A percentile compares a stretch with the other conserved stretches of the same genome.
These are phyloP conservation scores for Coemansia sp. DNA, from an alignment of 192 early-diverging fungal genomes.

Conservation along the genomic window DNA sequence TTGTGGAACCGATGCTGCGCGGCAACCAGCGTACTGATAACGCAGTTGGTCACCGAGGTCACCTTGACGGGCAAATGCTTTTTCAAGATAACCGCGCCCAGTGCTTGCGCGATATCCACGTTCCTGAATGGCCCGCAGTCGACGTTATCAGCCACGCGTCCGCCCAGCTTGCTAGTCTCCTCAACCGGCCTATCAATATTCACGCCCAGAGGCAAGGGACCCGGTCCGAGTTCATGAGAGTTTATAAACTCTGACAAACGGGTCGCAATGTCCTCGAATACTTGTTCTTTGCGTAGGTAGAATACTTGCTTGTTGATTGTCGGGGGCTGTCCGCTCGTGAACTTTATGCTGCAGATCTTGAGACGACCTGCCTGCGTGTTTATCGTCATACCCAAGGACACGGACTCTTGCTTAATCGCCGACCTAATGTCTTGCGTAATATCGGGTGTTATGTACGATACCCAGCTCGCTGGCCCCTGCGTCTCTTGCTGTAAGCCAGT, in stretches of 20 bases:
- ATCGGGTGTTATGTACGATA: slow-evolving; percentile 27
- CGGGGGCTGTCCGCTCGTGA: slow-evolving; percentile 12
- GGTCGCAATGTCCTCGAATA: slow-evolving; percentile 79
- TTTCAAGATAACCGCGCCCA: slow-evolving; percentile 72
- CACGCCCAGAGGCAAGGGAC: slow-evolving; percentile 65
- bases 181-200: slow-evolving; percentile 92
- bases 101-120: slow-evolving; percentile 73
- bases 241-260: slow-evolving; percentile 77
- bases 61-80: slow-evolving; percentile 77
- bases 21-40: slow-evolving; percentile 86
- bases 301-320: slow-evolving; percentile 51
- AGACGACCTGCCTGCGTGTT: slow-evolving; percentile 27
- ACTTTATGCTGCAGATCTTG: slow-evolving; percentile 42
- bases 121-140: slow-evolving; percentile 61
- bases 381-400: slow-evolving; percentile 34
- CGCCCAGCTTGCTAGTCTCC: slow-evolving; percentile 73
- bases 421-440: slow-evolving; percentile 25
- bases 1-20: slow-evolving; percentile 79
- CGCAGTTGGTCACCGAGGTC: slow-evolving; percentile 92
- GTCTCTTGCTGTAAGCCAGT: slow-evolving; percentile 16
- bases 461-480: slow-evolving; percentile 21
- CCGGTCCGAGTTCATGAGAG: slow-evolving; percentile 20
- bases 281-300: slow-evolving; percentile 14
- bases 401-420: background rate
- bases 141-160: slow-evolving; percentile 47